These are phyloP conservation scores for Gymnopus androsaceus DNA, from an alignment of 1,284 basidiomycete species.

Conservation along the genomic window DNA sequence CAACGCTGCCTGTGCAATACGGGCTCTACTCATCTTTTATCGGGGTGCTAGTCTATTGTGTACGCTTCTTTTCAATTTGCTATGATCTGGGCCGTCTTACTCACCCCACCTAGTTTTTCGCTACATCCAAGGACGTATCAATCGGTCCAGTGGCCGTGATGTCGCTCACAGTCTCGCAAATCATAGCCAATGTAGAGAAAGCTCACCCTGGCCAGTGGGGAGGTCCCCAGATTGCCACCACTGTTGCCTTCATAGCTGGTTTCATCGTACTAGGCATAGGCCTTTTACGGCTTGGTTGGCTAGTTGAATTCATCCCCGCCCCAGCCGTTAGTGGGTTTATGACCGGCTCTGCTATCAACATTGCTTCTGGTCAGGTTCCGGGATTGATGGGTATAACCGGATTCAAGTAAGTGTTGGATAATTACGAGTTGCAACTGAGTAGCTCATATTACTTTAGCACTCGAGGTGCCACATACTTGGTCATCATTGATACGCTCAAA, in stretches of 20 bases:
- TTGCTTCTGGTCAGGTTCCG: constrained; percentile 83
- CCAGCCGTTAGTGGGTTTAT: constrained; percentile 94
- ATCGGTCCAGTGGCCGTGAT: constrained; percentile 98
- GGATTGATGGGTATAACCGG: constrained; percentile 83
- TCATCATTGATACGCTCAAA: constrained; percentile 93
- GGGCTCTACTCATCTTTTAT: constrained; percentile 97
- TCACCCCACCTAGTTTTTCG: constrained; percentile 66
- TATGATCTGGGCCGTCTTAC: constrained; percentile 12
- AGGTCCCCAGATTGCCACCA: constrained; percentile 79
- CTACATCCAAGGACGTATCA: constrained; percentile 93
- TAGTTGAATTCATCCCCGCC: constrained; percentile 92
- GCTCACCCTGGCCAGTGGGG: constrained; percentile 57
- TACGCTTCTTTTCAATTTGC: constrained; percentile 36
- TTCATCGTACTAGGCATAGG: constrained; percentile 94
- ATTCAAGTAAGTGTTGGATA: constrained; percentile 62
- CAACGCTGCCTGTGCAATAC: constrained; percentile 83
- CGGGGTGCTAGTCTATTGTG: constrained; percentile 81
- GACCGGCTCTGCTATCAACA: constrained; percentile 90
- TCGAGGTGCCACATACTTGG: constrained; percentile 80
- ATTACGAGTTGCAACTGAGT: too few species aligned
- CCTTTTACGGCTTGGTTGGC: constrained; percentile 89
- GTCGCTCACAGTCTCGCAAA: constrained; percentile 88
- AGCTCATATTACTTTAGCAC: constrained; percentile 39
- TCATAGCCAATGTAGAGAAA: constrained; percentile 69
- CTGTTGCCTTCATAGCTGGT: constrained; percentile 86